These are phyloP conservation scores for Clitopilus hobsonii DNA, from an alignment of 768 basidiomycete genomes.

Conservation along the genomic window DNA sequence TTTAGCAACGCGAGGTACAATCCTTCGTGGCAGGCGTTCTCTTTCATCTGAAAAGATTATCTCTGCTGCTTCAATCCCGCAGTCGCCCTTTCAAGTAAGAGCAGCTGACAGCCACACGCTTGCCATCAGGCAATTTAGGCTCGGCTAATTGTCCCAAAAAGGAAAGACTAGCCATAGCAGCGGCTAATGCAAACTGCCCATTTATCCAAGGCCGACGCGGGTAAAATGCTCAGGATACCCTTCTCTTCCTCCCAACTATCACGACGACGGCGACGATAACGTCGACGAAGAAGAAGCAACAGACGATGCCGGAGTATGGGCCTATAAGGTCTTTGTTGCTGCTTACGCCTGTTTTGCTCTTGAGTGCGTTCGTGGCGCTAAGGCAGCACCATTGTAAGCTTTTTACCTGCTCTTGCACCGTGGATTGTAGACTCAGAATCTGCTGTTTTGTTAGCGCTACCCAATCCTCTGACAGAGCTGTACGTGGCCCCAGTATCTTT, in stretches of 20 bases:
- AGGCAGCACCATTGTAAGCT: conserved; percentile 44
- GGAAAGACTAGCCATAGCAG: background rate
- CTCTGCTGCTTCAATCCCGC: background rate
- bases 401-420: background rate
- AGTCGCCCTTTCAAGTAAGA: background rate
- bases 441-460: conserved; percentile 39
- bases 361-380: conserved; percentile 41
- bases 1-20: background rate
- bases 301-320: conserved; percentile 40
- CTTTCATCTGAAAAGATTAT: background rate
- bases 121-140: background rate
- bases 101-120: background rate
- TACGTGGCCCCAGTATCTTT: conserved; percentile 21
- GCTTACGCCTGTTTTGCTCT: conserved; percentile 50
- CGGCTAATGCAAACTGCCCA: background rate
- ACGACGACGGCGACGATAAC: background rate
- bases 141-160: background rate
- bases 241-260: background rate
- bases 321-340: conserved; percentile 51
- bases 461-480: conserved; percentile 50
- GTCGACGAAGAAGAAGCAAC: background rate
- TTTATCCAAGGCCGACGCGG: background rate
- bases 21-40: background rate
- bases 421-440: background rate
- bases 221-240: background rate